phyloP scores from a whole-genome alignment of 495 filamentous ascomycete genomes.

The Trichocladium uniseriatum region DNA sequence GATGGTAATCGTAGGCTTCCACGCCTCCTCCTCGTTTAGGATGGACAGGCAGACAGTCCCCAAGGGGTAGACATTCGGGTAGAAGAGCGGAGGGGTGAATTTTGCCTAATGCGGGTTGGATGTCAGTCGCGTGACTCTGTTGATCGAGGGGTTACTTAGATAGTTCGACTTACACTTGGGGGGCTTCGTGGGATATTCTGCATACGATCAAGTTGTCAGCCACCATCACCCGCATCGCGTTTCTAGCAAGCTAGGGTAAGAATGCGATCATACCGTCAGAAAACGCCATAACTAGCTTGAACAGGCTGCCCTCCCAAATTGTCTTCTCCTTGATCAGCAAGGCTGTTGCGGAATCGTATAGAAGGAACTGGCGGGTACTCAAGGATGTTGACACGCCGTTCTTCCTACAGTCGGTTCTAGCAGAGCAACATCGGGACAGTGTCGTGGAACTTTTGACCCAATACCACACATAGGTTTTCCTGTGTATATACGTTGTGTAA shows the following conservation, averaged over 20 bases:
- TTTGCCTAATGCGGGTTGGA: conserved; percentile 58
- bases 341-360: background rate
- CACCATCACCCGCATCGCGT: background rate
- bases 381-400: conserved; percentile 62
- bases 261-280: conserved; percentile 66
- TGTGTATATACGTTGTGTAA: too few species aligned
- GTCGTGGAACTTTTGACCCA: too few species aligned
- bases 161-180: conserved; percentile 71
- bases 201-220: conserved; percentile 16
- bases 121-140: conserved; percentile 17
- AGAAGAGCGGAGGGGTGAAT: conserved; percentile 93
- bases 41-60: conserved; percentile 97
- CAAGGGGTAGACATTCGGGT: conserved; percentile 97
- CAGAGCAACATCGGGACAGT: conserved; percentile 67
- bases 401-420: conserved; percentile 80
- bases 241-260: background rate
- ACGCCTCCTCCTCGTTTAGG: conserved; percentile 96
- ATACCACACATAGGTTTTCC: too few species aligned
- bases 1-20: conserved; percentile 96
- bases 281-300: conserved; percentile 87
- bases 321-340: conserved; percentile 66
- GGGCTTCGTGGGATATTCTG: conserved; percentile 98
- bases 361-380: background rate
- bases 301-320: conserved; percentile 90
- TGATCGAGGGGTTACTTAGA: conserved; percentile 1